A percentile compares a stretch with the other conserved stretches of the same genome.
Evolutionary conservation across 2,329 filamentous ascomycete genomes (phyloP).

Genomic region (Ophiostoma novo-ulmi): DNA sequence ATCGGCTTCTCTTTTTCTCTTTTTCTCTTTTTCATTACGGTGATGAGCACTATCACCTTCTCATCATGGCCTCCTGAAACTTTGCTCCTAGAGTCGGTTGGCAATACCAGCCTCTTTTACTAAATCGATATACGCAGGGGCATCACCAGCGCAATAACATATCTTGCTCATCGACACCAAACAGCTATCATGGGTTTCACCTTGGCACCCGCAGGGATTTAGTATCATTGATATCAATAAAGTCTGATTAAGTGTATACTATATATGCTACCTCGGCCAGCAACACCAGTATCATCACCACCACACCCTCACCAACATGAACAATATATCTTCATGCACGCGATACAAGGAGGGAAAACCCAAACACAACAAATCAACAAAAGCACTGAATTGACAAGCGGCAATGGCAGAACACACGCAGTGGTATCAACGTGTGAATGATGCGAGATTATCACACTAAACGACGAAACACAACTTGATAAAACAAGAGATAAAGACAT

Average conservation of each 20-base stretch:
- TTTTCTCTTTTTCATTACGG: too few species aligned
- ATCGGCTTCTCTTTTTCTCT: not conserved
- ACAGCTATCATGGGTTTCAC: too few species aligned
- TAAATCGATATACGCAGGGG: not conserved
- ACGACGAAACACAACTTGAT: not conserved
- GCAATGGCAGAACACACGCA: slow-evolving; percentile 1
- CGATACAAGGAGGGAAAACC: not conserved
- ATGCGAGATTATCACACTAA: not conserved
- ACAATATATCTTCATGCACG: not conserved
- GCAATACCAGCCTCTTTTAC: not conserved
- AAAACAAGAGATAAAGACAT: not conserved
- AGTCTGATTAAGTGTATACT: not conserved
- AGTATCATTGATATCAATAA: not conserved
- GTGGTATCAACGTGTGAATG: not conserved
- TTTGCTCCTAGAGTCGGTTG: too few species aligned
- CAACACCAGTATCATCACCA: not conserved
- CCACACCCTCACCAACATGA: not conserved
- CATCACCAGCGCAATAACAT: not conserved
- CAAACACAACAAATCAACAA: not conserved
- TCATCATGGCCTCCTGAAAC: too few species aligned
- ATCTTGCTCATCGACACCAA: not conserved
- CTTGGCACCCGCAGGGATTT: not conserved
- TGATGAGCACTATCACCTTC: not conserved
- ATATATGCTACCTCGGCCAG: not conserved
- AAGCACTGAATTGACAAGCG: not conserved